Evolutionary conservation across 2,329 filamentous ascomycete species (phyloP), one percentile per base, ranked within the genome.

Genomic region (Stagonosporopsis tanaceti): DNA sequence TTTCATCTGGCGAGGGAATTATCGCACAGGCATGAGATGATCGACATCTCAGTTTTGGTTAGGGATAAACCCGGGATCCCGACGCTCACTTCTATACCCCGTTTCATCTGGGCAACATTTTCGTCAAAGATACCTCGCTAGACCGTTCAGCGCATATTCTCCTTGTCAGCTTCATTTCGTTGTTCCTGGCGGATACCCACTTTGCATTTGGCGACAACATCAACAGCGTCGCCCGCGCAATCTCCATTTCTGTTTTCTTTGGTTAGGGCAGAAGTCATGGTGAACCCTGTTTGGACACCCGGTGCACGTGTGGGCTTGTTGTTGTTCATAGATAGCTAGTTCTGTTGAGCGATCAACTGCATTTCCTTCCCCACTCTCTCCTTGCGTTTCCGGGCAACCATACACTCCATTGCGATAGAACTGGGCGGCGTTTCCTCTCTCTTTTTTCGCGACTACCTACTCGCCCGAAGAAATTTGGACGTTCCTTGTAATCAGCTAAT

Each of bases 201-300:
- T 68, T 70, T 72, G 69, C 65, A 70, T 72, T 74, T 73, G 67
- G 70, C 69, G 62, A 72, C 50, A 62, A 66, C 56, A 66, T 67
- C 11, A 44, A 41, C 4, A 39, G 37, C 25, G 54, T 62, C 50
- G 45, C 53, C 57, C 44, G 50, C 60, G 57, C 53, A 54, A 53
- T 57, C 57, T 54, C 47, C 44, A 59, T 53, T 59, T 53, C 47
- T 64, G 53, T 65, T 63, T 53, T 48, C 64, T 58, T 67, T 63
- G 61, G 50, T 58, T 67, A 61, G 58, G 44, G 38, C 53, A 41
- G 48, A 35, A 53, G 41, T 45, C 51, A 51, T 38, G 53, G 32
- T 52, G 52, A 20, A 40, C 47, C 47, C 52, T 38, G 55, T 48
- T 48, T 51, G 50, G 48, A 47, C 42, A 51, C 46, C 38, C 47